These are phyloP conservation scores for Phytopythium sindhum DNA, from an alignment of 352 stramenopile species.

Conservation along the genomic window DNA sequence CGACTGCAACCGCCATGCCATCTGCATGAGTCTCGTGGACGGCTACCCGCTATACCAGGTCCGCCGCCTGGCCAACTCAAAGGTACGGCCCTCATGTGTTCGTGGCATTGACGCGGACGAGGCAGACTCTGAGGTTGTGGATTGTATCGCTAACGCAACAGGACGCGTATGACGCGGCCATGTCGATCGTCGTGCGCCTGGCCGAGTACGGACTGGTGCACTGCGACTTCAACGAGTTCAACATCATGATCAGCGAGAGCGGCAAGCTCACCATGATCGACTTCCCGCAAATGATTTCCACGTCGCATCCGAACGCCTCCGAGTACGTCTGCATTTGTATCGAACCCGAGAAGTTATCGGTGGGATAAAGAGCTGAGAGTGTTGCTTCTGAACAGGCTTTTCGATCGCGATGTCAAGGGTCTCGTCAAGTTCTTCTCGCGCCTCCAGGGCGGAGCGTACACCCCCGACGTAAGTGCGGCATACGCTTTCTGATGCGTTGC, in stretches of 20 bases:
- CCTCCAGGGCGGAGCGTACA: constrained; percentile 77
- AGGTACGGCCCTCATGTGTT: constrained; percentile 19
- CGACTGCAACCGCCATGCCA: constrained; percentile 97
- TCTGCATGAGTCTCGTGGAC: constrained; percentile 96
- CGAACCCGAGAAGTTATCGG: constrained; percentile 19
- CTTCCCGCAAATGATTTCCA: constrained; percentile 99
- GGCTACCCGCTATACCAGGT: constrained; percentile 97
- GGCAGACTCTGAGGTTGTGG: not conserved
- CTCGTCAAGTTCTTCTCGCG: constrained; percentile 95
- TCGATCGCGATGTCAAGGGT: constrained; percentile 95
- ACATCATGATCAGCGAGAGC: constrained; percentile 96
- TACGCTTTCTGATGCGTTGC: constrained; percentile 13
- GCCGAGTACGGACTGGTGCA: constrained; percentile 98
- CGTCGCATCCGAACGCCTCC: constrained; percentile 95
- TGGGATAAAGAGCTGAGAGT: constrained; percentile 30
- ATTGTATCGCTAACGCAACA: constrained; percentile 14
- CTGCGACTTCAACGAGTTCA: constrained; percentile 99
- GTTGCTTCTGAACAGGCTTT: constrained; percentile 51
- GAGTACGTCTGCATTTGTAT: constrained; percentile 86
- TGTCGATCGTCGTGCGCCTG: constrained; percentile 96
- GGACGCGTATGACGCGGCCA: constrained; percentile 94
- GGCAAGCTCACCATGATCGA: constrained; percentile 99
- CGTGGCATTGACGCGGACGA: not conserved
- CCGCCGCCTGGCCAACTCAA: constrained; percentile 88
- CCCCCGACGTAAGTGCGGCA: constrained; percentile 69